phyloP scores from a whole-genome alignment of 129 eudicot genomes.

The Artemisia argyi region DNA sequence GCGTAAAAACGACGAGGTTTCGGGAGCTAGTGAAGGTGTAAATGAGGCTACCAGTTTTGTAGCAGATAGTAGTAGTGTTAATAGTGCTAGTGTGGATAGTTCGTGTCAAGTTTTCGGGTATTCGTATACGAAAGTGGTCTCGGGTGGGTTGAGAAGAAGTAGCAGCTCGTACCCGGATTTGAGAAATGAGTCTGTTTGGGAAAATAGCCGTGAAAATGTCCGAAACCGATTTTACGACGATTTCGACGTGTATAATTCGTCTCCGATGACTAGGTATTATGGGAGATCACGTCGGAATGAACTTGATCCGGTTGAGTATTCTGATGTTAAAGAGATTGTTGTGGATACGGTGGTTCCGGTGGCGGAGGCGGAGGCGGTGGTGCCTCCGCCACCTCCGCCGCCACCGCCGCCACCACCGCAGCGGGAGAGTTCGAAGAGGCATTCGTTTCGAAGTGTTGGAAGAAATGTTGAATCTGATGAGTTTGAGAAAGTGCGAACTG shows the following conservation, averaged over 20 bases:
- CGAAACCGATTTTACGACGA: slow-evolving; percentile 59
- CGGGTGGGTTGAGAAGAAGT: slow-evolving; percentile 53
- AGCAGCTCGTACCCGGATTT: slow-evolving; percentile 76
- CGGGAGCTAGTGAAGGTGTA: slow-evolving; percentile 6
- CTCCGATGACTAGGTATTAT: slow-evolving; percentile 27
- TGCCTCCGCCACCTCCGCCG: slow-evolving; percentile 37
- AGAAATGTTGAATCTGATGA: slow-evolving; percentile 26
- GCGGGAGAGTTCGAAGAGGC: slow-evolving; percentile 28
- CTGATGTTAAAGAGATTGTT: slow-evolving; percentile 52
- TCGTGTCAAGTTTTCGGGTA: slow-evolving; percentile 41
- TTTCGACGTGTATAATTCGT: slow-evolving; percentile 38
- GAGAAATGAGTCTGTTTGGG: slow-evolving; percentile 52
- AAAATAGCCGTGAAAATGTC: slow-evolving; percentile 18
- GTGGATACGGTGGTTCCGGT: slow-evolving; percentile 53
- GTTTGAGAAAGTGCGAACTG: slow-evolving; percentile 3
- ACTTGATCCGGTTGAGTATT: slow-evolving; percentile 26
- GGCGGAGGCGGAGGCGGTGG: slow-evolving; percentile 8
- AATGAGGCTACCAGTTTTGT: slow-evolving; percentile 12
- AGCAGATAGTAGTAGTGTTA: not conserved
- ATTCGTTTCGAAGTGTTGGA: slow-evolving; percentile 42
- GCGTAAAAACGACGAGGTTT: slow-evolving; percentile 51
- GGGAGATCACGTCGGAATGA: slow-evolving; percentile 21
- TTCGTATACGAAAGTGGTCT: slow-evolving; percentile 33
- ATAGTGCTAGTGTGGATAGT: no score
- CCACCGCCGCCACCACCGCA: slow-evolving; percentile 14